Percentiles rank a stretch among this genome's conserved stretches.
Evolutionary conservation across 768 basidiomycete genomes (phyloP).

Genomic region (Boletus sp.): DNA sequence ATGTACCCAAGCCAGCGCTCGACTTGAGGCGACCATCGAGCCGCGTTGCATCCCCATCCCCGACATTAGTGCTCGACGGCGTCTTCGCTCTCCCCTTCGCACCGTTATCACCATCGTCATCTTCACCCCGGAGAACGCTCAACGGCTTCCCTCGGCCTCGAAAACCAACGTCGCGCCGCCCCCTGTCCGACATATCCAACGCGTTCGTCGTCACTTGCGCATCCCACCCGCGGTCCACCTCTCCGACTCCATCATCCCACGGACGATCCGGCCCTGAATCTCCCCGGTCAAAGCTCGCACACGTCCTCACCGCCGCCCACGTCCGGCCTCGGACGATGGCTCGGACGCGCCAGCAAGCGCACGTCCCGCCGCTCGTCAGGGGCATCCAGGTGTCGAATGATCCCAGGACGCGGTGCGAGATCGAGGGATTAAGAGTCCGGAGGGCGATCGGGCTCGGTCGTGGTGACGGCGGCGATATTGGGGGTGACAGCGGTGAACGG

Average conservation of each 20-base stretch:
- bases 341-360: background rate
- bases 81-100: slow-evolving; percentile 17
- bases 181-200: background rate
- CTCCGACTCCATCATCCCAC: background rate
- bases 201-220: background rate
- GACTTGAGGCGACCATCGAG: background rate
- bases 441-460: background rate
- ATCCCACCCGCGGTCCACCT: background rate
- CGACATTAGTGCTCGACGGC: slow-evolving; percentile 19
- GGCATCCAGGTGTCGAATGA: slow-evolving; percentile 3
- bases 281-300: slow-evolving; percentile 22
- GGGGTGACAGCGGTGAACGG: background rate
- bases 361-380: background rate
- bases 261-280: slow-evolving; percentile 1
- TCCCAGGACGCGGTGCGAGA: slow-evolving; percentile 4
- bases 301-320: slow-evolving; percentile 9
- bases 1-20: background rate
- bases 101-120: background rate
- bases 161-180: background rate
- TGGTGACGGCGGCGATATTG: background rate
- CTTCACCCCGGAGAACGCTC: background rate
- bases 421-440: slow-evolving; percentile 2
- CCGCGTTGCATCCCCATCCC: slow-evolving; percentile 9
- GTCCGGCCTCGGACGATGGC: background rate
- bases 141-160: background rate